A percentile compares a stretch with the other conserved stretches of the same genome.
Evolutionary conservation across 2,329 filamentous ascomycete genomes (phyloP).

Genomic region (Diaporthe velutina): DNA sequence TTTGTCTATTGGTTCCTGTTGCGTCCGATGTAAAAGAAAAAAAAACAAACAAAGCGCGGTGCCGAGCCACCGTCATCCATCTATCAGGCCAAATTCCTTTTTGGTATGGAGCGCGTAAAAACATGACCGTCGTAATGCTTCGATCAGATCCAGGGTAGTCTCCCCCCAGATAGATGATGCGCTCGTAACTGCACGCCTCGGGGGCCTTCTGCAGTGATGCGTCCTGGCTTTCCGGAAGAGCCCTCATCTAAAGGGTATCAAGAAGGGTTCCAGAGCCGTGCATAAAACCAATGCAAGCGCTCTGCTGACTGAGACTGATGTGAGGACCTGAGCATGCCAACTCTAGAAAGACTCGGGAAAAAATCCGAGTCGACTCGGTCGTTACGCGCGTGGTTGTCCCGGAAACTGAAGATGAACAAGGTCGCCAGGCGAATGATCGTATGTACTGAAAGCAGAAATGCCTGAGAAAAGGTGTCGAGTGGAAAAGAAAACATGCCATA

Average conservation of each 20-base stretch:
- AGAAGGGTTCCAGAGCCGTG: conserved; percentile 50
- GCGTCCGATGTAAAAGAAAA: conserved; percentile 43
- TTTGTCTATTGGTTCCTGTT: conserved; percentile 70
- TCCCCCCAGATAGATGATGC: conserved; percentile 46
- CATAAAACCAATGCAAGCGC: conserved; percentile 53
- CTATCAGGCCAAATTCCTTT: conserved; percentile 54
- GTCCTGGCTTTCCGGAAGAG: conserved; percentile 46
- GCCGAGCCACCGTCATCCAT: conserved; percentile 51
- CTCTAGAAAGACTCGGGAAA: conserved; percentile 47
- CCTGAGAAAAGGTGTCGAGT: conserved; percentile 44
- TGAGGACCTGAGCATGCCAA: conserved; percentile 51
- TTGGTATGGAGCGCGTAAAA: conserved; percentile 52
- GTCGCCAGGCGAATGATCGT: conserved; percentile 52
- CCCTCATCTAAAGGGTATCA: conserved; percentile 56
- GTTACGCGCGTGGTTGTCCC: conserved; percentile 52
- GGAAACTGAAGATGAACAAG: conserved; percentile 45
- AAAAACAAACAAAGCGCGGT: conserved; percentile 39
- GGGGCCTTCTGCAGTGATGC: conserved; percentile 46
- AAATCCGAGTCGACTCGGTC: conserved; percentile 47
- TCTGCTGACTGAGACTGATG: conserved; percentile 51
- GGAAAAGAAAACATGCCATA: conserved; percentile 31
- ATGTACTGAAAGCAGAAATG: conserved; percentile 47
- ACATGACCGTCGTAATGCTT: conserved; percentile 55
- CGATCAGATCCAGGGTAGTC: conserved; percentile 48
- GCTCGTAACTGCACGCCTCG: conserved; percentile 47